Evolutionary conservation across 2,329 filamentous ascomycete species (phyloP).

Genomic region (Xylaria sp.): DNA sequence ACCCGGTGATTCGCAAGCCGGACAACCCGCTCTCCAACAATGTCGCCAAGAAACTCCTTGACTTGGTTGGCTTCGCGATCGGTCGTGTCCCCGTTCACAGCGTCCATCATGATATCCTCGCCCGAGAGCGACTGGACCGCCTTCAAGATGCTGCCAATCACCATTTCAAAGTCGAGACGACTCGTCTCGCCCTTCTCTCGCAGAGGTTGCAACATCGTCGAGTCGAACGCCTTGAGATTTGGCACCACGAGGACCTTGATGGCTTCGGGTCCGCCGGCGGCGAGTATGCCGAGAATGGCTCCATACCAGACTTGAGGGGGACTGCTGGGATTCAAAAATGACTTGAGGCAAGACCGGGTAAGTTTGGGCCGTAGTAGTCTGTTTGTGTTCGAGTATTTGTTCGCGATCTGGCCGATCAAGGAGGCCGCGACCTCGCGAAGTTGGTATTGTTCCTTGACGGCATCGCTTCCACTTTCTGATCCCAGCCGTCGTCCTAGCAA

Average conservation of each 20-base stretch:
- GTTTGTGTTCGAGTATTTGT: constrained; percentile 81
- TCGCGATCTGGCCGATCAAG: constrained; percentile 77
- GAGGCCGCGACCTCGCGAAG: constrained; percentile 85
- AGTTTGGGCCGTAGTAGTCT: constrained; percentile 85
- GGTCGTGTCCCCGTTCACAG: constrained; percentile 47
- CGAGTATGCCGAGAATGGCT: constrained; percentile 78
- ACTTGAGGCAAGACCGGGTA: constrained; percentile 89
- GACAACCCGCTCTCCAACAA: constrained; percentile 56
- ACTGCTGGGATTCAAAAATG: constrained; percentile 85
- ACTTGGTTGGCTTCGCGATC: constrained; percentile 53
- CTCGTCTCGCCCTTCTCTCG: constrained; percentile 52
- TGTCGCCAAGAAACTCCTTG: constrained; percentile 60
- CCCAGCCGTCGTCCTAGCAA: constrained; percentile 84
- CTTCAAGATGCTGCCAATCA: constrained; percentile 62
- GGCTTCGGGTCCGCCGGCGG: constrained; percentile 71
- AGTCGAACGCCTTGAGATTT: constrained; percentile 61
- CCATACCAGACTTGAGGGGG: constrained; percentile 87
- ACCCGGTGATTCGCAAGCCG: constrained; percentile 53
- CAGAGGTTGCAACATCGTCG: constrained; percentile 58
- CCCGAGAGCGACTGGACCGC: constrained; percentile 54
- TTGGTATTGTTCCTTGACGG: constrained; percentile 70
- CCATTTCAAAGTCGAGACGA: constrained; percentile 57
- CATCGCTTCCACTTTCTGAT: constrained; percentile 55
- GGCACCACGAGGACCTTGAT: constrained; percentile 62
- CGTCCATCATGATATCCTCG: constrained; percentile 45